Evolutionary conservation across 177 flowering plant species (phyloP).

Genomic region (Vitis hybrid): DNA sequence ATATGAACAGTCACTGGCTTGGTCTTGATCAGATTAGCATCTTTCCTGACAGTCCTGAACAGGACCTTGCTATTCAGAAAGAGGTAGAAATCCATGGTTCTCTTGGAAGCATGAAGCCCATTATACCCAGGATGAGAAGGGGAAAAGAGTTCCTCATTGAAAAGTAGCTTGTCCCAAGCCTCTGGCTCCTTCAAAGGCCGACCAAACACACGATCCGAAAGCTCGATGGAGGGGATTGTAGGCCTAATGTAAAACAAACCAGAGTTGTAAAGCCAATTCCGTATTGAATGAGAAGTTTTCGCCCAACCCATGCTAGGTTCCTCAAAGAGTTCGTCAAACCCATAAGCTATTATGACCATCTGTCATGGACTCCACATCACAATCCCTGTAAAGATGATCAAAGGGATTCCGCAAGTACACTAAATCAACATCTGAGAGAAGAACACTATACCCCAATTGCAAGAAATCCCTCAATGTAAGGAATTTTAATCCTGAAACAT

Average conservation of each 20-base stretch:
- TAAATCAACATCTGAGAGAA: constrained; percentile 68
- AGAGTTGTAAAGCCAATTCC: constrained; percentile 68
- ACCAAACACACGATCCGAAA: constrained; percentile 58
- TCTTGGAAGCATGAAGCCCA: constrained; percentile 63
- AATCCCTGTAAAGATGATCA: constrained; percentile 54
- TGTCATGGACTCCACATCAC: constrained; percentile 70
- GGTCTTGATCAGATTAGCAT: constrained; percentile 36
- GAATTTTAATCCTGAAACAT: constrained; percentile 64
- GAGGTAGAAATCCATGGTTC: constrained; percentile 59
- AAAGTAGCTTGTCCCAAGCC: constrained; percentile 68
- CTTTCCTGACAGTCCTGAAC: constrained; percentile 61
- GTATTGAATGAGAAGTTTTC: constrained; percentile 63
- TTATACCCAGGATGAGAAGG: constrained; percentile 62
- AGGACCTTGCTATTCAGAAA: constrained; percentile 75
- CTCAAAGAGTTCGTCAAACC: constrained; percentile 58
- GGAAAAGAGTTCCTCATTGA: constrained; percentile 65
- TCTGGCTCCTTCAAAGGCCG: constrained; percentile 34
- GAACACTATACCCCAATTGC: constrained; percentile 66
- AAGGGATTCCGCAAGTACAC: constrained; percentile 67
- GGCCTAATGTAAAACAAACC: constrained; percentile 72
- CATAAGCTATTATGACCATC: constrained; percentile 78
- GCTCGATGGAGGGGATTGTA: constrained; percentile 68
- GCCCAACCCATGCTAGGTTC: constrained; percentile 75
- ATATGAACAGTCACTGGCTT: constrained; percentile 64
- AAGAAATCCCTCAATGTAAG: constrained; percentile 61